phyloP scores from a whole-genome alignment of 345 rosid genomes.

The Garcia nutans region DNA sequence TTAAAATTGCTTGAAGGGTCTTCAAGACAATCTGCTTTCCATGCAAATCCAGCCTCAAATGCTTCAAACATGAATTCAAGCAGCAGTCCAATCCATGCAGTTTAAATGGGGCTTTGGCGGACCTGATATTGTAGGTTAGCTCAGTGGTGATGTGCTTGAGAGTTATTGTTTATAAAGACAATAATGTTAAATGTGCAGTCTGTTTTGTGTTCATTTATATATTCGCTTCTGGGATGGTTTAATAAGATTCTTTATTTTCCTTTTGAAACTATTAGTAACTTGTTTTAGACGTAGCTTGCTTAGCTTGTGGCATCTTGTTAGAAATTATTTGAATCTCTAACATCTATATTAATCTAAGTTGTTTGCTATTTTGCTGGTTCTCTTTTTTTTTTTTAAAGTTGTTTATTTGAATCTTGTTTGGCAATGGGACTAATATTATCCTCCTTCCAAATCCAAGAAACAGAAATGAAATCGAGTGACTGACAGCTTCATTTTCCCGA shows the following conservation, averaged over 20 bases:
- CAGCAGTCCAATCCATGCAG: conserved; percentile 31
- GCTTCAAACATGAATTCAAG: conserved; percentile 20
- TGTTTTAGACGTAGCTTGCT: conserved; percentile 22
- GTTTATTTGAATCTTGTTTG: too few relatives aligned
- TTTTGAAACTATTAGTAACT: conserved; percentile 8
- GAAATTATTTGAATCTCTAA: conserved; percentile 40
- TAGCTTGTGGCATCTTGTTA: conserved; percentile 34
- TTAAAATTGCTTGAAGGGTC: conserved; percentile 28
- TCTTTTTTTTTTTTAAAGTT: too few relatives aligned
- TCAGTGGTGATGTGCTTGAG: conserved; percentile 21
- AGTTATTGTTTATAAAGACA: conserved; percentile 37
- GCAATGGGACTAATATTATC: too few relatives aligned
- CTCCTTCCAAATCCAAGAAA: too few relatives aligned
- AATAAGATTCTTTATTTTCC: conserved; percentile 24
- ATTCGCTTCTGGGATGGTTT: conserved; percentile 31
- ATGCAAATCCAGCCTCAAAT: conserved; percentile 24
- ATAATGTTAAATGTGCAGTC: conserved; percentile 37
- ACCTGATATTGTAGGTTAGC: conserved; percentile 25
- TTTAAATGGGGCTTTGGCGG: conserved; percentile 20
- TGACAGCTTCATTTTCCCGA: too few relatives aligned
- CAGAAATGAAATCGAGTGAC: too few relatives aligned
- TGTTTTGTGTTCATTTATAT: conserved; percentile 29
- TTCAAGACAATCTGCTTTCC: conserved; percentile 34
- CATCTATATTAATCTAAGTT: background rate
- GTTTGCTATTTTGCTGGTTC: background rate